Conservation (phyloP, 768 basidiomycete genomes). For the Tylopilus cervinicoccineus region DNA sequence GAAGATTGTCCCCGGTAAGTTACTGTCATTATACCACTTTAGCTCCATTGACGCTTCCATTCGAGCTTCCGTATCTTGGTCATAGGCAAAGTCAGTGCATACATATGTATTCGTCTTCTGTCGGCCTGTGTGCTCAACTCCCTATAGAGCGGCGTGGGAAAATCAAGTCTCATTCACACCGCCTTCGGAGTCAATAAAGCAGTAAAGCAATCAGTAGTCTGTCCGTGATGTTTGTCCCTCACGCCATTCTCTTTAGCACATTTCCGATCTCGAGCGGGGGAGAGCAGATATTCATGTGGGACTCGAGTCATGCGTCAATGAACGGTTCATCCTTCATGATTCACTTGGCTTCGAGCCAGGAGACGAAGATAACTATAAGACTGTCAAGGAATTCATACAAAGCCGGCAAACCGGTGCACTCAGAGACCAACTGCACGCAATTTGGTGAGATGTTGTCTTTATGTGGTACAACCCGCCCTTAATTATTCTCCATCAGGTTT, state of each 20-base stretch:
- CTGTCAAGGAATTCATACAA: background rate
- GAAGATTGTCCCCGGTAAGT: background rate
- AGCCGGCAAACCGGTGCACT: background rate
- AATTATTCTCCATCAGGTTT: background rate
- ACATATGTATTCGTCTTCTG: background rate
- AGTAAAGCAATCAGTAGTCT: background rate
- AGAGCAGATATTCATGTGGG: background rate
- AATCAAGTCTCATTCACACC: background rate
- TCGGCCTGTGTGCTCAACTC: background rate
- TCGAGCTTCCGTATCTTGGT: constrained; percentile 2
- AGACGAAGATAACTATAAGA: background rate
- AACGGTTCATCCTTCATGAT: background rate
- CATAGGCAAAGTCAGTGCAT: background rate
- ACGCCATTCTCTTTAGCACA: too few species aligned
- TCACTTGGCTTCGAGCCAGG: constrained; percentile 4
- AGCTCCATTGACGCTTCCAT: background rate
- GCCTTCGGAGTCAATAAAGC: background rate
- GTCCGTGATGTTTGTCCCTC: background rate
- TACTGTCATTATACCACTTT: background rate
- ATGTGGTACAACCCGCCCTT: background rate
- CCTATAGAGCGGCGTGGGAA: background rate
- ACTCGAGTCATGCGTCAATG: background rate
- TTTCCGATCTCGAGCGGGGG: background rate
- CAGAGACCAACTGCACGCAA: background rate
- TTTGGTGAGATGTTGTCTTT: background rate